Conservation (phyloP, 2,329 filamentous ascomycete species). For the Pseudogymnoascus sp. region DNA sequence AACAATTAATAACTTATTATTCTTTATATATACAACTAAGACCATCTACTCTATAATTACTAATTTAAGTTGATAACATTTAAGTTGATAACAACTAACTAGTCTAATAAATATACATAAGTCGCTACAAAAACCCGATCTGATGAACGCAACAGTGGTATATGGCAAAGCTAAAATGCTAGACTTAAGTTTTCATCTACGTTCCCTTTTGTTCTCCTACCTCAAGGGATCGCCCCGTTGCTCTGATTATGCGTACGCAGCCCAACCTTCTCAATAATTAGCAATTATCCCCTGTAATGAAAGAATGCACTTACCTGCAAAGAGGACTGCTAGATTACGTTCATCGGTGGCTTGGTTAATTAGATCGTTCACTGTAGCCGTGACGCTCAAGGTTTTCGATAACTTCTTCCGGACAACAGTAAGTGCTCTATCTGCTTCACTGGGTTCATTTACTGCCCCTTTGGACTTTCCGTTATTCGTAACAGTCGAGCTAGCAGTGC, state of each 20-base stretch:
- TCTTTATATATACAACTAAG: too few relatives aligned
- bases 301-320: slow-evolving; percentile 43
- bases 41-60: too few relatives aligned
- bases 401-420: slow-evolving; percentile 95
- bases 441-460: slow-evolving; percentile 48
- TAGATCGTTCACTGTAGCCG: slow-evolving; percentile 90
- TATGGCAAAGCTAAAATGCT: slow-evolving; percentile 6
- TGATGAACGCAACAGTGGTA: background rate
- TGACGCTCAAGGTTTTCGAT: slow-evolving; percentile 86
- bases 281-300: background rate
- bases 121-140: background rate
- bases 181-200: background rate
- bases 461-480: slow-evolving; percentile 28
- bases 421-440: slow-evolving; percentile 84
- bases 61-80: background rate
- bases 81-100: background rate
- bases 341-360: slow-evolving; percentile 96
- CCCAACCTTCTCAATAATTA: slow-evolving; percentile 37
- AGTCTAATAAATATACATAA: background rate
- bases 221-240: background rate
- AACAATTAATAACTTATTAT: too few relatives aligned
- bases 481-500: slow-evolving; percentile 20
- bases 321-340: slow-evolving; percentile 83
- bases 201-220: background rate
- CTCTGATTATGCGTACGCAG: slow-evolving; percentile 37